A percentile compares a stretch with the other conserved stretches of the same genome.
Conservation (phyloP, 768 basidiomycete species). For the Lactifluus hygrophoroides region DNA sequence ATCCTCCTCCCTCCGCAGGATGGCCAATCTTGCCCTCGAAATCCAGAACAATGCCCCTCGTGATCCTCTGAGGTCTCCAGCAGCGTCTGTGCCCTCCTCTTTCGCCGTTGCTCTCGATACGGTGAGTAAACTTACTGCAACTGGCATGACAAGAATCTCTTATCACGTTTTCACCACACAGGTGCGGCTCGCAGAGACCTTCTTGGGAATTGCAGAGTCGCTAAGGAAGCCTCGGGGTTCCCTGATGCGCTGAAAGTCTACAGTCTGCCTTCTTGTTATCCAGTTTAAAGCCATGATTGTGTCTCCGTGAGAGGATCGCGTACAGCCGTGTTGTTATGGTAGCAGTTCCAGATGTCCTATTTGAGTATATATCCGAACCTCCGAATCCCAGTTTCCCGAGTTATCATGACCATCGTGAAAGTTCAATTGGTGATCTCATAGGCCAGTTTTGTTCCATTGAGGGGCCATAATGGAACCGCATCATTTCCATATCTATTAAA, state of each 20-base stretch:
- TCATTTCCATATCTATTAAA: too few species aligned
- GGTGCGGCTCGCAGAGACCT: slow-evolving; percentile 49
- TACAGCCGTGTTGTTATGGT: too few species aligned
- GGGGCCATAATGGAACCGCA: too few species aligned
- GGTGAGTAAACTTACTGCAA: neutral
- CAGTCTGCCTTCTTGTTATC: too few species aligned
- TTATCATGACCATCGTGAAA: neutral
- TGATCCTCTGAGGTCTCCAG: slow-evolving; percentile 25
- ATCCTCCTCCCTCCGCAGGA: slow-evolving; percentile 32
- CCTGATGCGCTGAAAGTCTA: slow-evolving; percentile 33
- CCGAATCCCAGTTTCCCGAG: neutral
- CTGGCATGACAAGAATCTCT: neutral
- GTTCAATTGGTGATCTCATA: too few species aligned
- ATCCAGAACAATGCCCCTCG: slow-evolving; percentile 38
- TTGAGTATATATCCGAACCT: too few species aligned
- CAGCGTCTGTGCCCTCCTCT: slow-evolving; percentile 21
- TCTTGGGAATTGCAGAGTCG: slow-evolving; percentile 51
- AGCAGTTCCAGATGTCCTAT: too few species aligned
- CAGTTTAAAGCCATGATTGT: too few species aligned
- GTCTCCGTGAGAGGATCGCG: too few species aligned
- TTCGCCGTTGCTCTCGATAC: slow-evolving; percentile 35
- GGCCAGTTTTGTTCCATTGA: too few species aligned
- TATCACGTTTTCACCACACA: slow-evolving; percentile 18
- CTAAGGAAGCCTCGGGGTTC: slow-evolving; percentile 49
- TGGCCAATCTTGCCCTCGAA: slow-evolving; percentile 43